These are phyloP conservation scores for Leucosporidium yakuticum DNA, from an alignment of 768 basidiomycete species.

Conservation along the genomic window DNA sequence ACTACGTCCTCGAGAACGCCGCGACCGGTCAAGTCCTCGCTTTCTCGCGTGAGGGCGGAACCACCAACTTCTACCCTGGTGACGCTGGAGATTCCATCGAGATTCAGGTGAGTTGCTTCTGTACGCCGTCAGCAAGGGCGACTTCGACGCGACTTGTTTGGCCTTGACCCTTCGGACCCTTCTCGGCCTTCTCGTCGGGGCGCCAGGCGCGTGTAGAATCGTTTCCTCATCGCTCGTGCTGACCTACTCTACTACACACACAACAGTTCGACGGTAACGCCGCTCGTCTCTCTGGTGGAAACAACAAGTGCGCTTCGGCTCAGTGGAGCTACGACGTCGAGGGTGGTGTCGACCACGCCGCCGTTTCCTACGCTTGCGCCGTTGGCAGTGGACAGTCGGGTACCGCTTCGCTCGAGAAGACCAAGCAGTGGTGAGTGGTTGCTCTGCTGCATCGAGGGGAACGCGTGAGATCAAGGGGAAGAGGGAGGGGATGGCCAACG, in stretches of 20 bases:
- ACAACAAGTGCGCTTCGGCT: slow-evolving; percentile 30
- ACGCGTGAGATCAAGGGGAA: too few species aligned
- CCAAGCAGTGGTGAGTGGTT: slow-evolving; percentile 27
- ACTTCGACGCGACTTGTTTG: not conserved
- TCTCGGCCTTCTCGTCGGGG: not conserved
- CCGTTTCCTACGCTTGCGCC: slow-evolving; percentile 29
- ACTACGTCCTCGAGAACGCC: slow-evolving; percentile 31
- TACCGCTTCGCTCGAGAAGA: slow-evolving; percentile 29
- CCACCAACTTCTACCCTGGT: slow-evolving; percentile 28
- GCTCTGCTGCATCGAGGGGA: too few species aligned
- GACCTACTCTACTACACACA: not conserved
- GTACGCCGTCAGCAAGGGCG: not conserved
- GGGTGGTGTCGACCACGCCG: slow-evolving; percentile 27
- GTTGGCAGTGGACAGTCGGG: slow-evolving; percentile 26
- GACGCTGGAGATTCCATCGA: slow-evolving; percentile 7
- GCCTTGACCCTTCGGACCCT: not conserved
- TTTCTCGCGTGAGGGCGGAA: slow-evolving; percentile 6
- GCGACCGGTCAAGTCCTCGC: slow-evolving; percentile 19
- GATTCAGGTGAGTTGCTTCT: slow-evolving; percentile 19
- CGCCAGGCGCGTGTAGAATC: not conserved
- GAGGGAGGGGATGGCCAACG: too few species aligned
- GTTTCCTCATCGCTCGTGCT: too few species aligned
- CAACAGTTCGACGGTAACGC: slow-evolving; percentile 6
- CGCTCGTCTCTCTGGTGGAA: slow-evolving; percentile 24
- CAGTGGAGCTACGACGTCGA: slow-evolving; percentile 13